phyloP scores from a whole-genome alignment of 1,284 basidiomycete genomes.

The Ceratobasidium sp. region DNA sequence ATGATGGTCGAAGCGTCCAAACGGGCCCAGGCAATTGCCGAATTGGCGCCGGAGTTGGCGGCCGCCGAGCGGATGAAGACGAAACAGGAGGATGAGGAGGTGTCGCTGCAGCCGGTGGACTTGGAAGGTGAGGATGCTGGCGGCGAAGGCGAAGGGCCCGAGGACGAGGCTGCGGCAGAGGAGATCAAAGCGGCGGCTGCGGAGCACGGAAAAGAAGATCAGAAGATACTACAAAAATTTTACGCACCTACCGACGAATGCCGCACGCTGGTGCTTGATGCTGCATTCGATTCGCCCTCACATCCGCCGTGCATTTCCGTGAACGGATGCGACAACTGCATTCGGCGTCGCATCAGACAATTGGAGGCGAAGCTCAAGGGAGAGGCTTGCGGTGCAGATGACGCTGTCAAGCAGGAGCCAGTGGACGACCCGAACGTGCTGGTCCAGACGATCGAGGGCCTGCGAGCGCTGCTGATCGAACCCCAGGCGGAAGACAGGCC shows the following conservation, averaged over 20 bases:
- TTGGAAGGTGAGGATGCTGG: too few species aligned
- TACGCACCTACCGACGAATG: neutral
- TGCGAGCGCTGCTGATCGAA: neutral
- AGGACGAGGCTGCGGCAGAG: too few species aligned
- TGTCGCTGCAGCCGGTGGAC: too few species aligned
- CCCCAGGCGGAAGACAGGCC: neutral
- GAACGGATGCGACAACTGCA: constrained; percentile 5
- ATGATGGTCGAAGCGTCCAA: neutral
- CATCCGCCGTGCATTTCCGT: neutral
- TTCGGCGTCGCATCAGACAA: neutral
- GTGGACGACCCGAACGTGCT: constrained; percentile 3
- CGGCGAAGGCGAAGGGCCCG: too few species aligned
- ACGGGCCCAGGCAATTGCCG: neutral
- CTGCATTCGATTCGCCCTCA: neutral
- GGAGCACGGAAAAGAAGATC: neutral
- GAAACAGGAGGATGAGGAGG: too few species aligned
- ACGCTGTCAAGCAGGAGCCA: neutral
- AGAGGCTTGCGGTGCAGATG: neutral
- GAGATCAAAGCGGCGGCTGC: neutral
- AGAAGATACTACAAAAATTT: neutral
- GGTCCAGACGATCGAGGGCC: too few species aligned
- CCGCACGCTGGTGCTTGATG: neutral
- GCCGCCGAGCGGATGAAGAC: too few species aligned
- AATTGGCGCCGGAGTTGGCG: too few species aligned
- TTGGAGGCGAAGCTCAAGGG: neutral